These are phyloP conservation scores for Endocladia muricata DNA, from an alignment of 31 red algal species.

Conservation along the genomic window DNA sequence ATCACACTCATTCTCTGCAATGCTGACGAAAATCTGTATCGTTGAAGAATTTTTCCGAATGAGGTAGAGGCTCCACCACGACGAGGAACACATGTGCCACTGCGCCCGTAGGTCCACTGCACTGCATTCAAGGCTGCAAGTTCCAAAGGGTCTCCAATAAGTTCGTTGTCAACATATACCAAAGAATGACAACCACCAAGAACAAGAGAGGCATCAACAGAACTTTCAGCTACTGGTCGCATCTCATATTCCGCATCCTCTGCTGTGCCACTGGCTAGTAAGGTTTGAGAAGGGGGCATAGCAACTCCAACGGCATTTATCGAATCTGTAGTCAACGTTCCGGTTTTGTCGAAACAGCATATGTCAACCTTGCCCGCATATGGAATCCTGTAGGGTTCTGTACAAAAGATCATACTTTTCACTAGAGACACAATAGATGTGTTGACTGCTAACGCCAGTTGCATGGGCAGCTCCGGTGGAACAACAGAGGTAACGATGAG, in stretches of 20 bases:
- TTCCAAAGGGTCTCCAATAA: constrained; percentile 94
- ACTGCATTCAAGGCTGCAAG: constrained; percentile 67
- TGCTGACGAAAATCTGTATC: constrained; percentile 78
- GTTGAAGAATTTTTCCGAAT: constrained; percentile 70
- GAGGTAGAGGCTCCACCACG: constrained; percentile 45
- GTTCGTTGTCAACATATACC: constrained; percentile 67
- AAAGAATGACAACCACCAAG: constrained; percentile 91
- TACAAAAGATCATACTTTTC: constrained; percentile 89
- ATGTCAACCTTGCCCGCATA: constrained; percentile 94
- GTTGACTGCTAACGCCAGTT: constrained; percentile 92
- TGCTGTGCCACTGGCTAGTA: not conserved
- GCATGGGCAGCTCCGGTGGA: constrained; percentile 97
- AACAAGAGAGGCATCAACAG: constrained; percentile 67
- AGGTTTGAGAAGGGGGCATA: not conserved
- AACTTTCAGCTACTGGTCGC: constrained; percentile 35
- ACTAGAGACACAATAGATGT: constrained; percentile 77
- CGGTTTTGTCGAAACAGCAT: constrained; percentile 99
- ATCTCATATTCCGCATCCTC: constrained; percentile 22
- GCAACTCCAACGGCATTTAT: constrained; percentile 75
- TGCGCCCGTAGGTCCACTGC: constrained; percentile 57
- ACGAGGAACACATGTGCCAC: constrained; percentile 36
- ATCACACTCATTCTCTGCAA: constrained; percentile 97
- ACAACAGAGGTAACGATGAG: constrained; percentile 98
- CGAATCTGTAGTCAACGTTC: constrained; percentile 88
- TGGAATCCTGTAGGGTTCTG: constrained; percentile 97